These are phyloP conservation scores for Pseudonitzschia multiseries DNA, from an alignment of 108 stramenopile species.

Conservation along the genomic window DNA sequence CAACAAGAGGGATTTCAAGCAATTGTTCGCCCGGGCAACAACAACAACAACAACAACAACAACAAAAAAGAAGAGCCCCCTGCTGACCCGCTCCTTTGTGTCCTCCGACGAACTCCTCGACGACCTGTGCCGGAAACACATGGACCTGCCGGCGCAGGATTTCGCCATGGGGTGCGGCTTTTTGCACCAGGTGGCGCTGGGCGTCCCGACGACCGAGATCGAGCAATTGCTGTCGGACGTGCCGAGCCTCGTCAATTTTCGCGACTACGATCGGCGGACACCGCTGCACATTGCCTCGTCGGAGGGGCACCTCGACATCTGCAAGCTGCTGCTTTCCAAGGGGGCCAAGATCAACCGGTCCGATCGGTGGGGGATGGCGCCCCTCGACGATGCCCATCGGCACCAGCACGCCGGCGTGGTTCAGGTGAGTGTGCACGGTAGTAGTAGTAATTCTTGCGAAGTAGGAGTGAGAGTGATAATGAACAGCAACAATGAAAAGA, in stretches of 20 bases:
- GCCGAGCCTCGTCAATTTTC: constrained; percentile 56
- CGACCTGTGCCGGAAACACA: constrained; percentile 61
- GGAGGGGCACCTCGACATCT: constrained; percentile 62
- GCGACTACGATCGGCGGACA: constrained; percentile 73
- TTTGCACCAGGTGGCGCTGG: constrained; percentile 62
- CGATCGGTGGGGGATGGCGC: constrained; percentile 76
- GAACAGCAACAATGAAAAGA: no score
- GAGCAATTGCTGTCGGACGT: constrained; percentile 22
- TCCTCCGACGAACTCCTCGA: constrained; percentile 34
- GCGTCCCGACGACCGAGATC: constrained; percentile 27
- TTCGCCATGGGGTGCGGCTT: constrained; percentile 65
- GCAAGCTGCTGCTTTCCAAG: constrained; percentile 36
- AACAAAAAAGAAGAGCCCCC: neutral
- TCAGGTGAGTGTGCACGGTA: neutral
- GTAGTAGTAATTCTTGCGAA: no score
- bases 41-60: no score
- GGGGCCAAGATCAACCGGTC: constrained; percentile 57
- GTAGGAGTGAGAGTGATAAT: no score
- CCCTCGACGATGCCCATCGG: constrained; percentile 75
- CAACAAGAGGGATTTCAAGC: no score
- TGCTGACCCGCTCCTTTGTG: neutral
- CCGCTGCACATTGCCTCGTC: constrained; percentile 62
- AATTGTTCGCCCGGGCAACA: no score
- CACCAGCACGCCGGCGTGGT: constrained; percentile 61
- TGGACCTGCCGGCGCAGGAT: constrained; percentile 57